These are phyloP conservation scores for Globisporangium yorkense DNA, from an alignment of 352 stramenopile genomes.

Conservation along the genomic window DNA sequence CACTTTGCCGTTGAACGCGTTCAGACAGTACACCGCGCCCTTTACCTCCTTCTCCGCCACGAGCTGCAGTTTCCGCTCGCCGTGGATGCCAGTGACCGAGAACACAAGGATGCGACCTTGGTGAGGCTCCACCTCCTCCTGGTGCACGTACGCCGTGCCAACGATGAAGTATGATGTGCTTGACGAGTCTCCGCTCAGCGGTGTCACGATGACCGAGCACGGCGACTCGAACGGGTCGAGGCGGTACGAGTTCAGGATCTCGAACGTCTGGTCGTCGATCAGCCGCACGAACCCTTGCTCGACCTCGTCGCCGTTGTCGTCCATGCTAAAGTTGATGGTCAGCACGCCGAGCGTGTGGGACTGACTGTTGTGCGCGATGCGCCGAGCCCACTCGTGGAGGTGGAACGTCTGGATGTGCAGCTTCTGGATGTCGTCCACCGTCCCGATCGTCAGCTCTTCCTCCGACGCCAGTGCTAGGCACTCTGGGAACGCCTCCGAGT, in stretches of 20 bases:
- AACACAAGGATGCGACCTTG: conserved; percentile 94
- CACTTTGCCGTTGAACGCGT: conserved; percentile 93
- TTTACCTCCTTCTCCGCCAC: conserved; percentile 92
- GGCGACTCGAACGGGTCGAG: conserved; percentile 87
- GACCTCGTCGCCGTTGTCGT: conserved; percentile 80
- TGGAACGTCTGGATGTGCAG: conserved; percentile 97
- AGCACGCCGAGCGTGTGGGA: conserved; percentile 81
- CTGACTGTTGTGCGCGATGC: conserved; percentile 84
- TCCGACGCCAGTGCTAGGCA: conserved; percentile 96
- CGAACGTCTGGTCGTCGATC: conserved; percentile 97
- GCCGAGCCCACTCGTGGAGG: conserved; percentile 90
- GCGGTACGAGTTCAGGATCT: conserved; percentile 83
- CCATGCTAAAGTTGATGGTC: conserved; percentile 75
- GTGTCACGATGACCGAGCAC: conserved; percentile 76
- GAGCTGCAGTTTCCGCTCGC: conserved; percentile 82
- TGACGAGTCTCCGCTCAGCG: conserved; percentile 72
- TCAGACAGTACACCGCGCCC: conserved; percentile 94
- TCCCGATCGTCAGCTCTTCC: conserved; percentile 93
- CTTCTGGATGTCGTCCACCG: conserved; percentile 98
- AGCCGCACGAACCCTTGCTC: conserved; percentile 91
- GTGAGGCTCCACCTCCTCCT: conserved; percentile 94
- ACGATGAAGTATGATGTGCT: conserved; percentile 80
- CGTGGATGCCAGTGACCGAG: conserved; percentile 67
- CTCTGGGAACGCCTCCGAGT: conserved; percentile 90
- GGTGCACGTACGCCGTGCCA: conserved; percentile 89